phyloP scores from a whole-genome alignment of 1,284 basidiomycete genomes.

The Erythrobasidium hasegawianum region DNA sequence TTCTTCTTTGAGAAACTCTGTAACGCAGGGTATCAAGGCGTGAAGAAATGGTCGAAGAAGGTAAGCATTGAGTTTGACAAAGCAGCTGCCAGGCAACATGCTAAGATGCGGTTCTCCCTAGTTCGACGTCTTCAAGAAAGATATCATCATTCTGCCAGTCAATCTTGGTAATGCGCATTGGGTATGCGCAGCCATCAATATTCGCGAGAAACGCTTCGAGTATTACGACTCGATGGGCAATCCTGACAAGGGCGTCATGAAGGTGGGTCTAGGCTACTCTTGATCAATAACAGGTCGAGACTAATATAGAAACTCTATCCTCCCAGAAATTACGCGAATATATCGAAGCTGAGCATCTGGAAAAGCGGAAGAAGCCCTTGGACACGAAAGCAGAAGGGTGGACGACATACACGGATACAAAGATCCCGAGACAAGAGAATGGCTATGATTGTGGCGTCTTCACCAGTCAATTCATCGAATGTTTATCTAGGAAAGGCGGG shows the following conservation, averaged over 20 bases:
- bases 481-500: constrained; percentile 61
- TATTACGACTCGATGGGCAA: constrained; percentile 91
- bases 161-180: constrained; percentile 92
- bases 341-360: constrained; percentile 72
- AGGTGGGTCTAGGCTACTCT: constrained; percentile 54
- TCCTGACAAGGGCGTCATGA: constrained; percentile 60
- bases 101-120: too few species aligned
- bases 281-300: too few species aligned
- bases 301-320: too few species aligned
- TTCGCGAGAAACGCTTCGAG: constrained; percentile 81
- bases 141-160: constrained; percentile 80
- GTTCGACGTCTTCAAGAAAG: constrained; percentile 89
- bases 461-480: constrained; percentile 85
- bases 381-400: constrained; percentile 67
- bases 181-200: constrained; percentile 89
- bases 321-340: constrained; percentile 74
- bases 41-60: constrained; percentile 94
- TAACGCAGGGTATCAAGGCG: constrained; percentile 65
- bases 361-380: constrained; percentile 79
- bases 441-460: constrained; percentile 95
- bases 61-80: constrained; percentile 53
- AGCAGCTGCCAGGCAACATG: too few species aligned
- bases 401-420: constrained; percentile 64
- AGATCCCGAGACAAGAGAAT: constrained; percentile 86
- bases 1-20: constrained; percentile 86